Base-by-base conservation (phyloP, 345 rosid species). In the Populus alba region DNA sequence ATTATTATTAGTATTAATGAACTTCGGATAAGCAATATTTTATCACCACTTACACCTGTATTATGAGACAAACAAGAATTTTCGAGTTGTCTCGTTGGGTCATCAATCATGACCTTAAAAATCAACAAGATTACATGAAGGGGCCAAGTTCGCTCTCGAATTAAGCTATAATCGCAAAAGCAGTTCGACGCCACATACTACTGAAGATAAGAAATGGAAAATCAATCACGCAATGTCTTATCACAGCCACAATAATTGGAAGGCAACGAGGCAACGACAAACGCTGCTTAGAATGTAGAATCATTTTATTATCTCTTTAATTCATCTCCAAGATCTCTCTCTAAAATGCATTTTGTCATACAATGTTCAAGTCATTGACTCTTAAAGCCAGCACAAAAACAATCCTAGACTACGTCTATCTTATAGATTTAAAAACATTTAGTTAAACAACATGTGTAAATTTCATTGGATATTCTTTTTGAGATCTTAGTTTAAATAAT, bases 161-260 rank as follows among this genome's bases (percentile, higher is more conserved):
- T 77, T 69, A 71, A 77, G 75, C 29, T 55, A n/a, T 23, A 27
- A 27, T 22, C 66, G 68, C 77, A 37, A 68, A 67, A 68, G 47
- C 69, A 57, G 74, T 74, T 79, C 45, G 31, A 45, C 13, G 65
- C 31, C 70, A 67, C 11, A 57, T 45, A 43, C 38, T 23, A 78
- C 71, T 49, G 3, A 68, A 72, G 74, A 73, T 23, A 76, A 53
- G 74, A 25, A 17, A 70, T 6, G 62, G 29, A 78, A 25, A 65
- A 71, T 68, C 74, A 72, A 66, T 66, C 35, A 53, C 11, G 49
- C 72, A 74, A 72, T n/a, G 13, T 63, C 81, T 81, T 70, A 70
- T 80, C 87, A 39, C 2, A 43, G 51, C 78, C 78, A 51, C 69
- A 75, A 79, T 77, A 81, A 81, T 75, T 79, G 65, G 22, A 78